phyloP scores from a whole-genome alignment of 1,139 yeast genomes.

The Yamadazyma membranifaciens region DNA sequence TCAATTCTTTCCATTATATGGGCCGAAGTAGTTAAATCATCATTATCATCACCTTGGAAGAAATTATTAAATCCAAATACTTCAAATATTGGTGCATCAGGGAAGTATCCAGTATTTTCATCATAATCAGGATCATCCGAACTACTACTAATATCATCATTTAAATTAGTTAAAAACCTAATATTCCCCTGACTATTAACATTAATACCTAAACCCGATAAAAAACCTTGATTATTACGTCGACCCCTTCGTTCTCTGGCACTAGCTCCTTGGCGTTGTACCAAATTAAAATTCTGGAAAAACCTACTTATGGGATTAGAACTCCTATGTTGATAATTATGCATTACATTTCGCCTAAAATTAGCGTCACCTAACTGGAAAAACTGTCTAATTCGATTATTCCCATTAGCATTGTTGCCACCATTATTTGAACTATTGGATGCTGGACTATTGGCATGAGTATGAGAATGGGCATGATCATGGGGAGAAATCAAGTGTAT shows the following conservation, averaged over 20 bases:
- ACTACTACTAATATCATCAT: not conserved
- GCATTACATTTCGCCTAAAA: constrained; percentile 1
- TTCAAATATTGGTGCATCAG: constrained; percentile 1
- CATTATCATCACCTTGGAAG: not conserved
- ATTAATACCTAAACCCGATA: too few species aligned
- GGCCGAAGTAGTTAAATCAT: constrained; percentile 1
- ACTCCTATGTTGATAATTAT: not conserved
- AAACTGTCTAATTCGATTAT: not conserved
- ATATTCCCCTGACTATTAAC: too few species aligned
- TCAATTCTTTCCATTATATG: constrained; percentile 40
- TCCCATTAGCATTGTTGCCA: not conserved
- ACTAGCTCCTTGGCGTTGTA: constrained; percentile 5
- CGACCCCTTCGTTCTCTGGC: constrained; percentile 7
- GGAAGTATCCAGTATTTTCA: constrained; percentile 5
- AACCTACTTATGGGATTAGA: constrained; percentile 1
- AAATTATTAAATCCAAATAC: constrained; percentile 1
- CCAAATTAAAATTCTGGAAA: not conserved
- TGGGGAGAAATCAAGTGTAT: not conserved
- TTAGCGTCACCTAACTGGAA: not conserved
- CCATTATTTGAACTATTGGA: not conserved
- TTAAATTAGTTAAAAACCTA: not conserved
- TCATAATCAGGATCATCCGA: constrained; percentile 10
- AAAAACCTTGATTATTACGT: too few species aligned
- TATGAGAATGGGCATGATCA: not conserved
- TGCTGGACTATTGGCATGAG: not conserved